Percentiles rank a stretch among this genome's conserved stretches.
phyloP scores from a whole-genome alignment of 139 green algal species.

The Parachlorella kessleri region DNA sequence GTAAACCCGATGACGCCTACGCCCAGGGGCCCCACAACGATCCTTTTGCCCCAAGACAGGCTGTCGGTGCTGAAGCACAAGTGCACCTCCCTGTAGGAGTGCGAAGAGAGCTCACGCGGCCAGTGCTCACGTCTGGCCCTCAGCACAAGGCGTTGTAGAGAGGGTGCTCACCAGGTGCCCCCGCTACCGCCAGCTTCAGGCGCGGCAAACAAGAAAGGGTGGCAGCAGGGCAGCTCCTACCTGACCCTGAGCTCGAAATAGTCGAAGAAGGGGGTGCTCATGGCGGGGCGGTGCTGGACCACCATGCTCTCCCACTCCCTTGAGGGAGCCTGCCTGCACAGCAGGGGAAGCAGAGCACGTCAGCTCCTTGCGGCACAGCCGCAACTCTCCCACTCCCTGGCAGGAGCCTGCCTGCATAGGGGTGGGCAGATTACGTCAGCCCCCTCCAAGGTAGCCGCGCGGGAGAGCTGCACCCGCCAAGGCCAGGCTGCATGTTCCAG shows the following conservation, averaged over 20 bases:
- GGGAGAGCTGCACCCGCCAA: no score
- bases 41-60: no score
- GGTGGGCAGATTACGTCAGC: no score
- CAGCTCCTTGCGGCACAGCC: neutral
- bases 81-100: no score
- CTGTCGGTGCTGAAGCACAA: no score
- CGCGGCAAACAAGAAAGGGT: neutral
- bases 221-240: neutral
- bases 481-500: no score
- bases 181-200: neutral
- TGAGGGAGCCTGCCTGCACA: conserved; percentile 4
- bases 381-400: neutral
- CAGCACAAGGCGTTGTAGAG: no score
- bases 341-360: neutral
- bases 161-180: neutral
- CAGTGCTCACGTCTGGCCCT: neutral
- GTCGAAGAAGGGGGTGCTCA: conserved; percentile 64
- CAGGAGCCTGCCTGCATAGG: no score
- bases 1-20: no score
- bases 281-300: conserved; percentile 12
- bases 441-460: no score
- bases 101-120: neutral
- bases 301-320: conserved; percentile 63
- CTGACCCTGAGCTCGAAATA: conserved; percentile 42
- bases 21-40: no score